A percentile compares a stretch with the other conserved stretches of the same genome.
phyloP scores from a whole-genome alignment of 2,329 filamentous ascomycete species.

The Penicillium concentricum region DNA sequence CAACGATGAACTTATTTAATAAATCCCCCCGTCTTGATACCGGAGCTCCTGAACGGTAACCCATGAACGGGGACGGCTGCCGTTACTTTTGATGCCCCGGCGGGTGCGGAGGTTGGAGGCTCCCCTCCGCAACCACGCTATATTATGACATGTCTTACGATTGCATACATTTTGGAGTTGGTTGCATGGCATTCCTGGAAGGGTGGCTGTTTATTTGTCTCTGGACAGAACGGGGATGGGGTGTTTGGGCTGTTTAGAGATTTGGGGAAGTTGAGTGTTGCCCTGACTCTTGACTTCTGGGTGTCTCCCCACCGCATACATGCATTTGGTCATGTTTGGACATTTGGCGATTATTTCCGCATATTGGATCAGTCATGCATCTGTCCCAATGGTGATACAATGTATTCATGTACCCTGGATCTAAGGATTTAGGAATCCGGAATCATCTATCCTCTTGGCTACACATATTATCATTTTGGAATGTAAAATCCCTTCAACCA shows the following conservation, averaged over 20 bases:
- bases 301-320: background rate
- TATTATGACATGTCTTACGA: constrained; percentile 34
- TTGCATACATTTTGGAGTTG: constrained; percentile 39
- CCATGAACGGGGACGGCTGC: constrained; percentile 6
- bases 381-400: background rate
- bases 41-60: background rate
- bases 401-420: background rate
- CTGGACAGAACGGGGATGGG: constrained; percentile 12
- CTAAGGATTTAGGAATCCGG: background rate
- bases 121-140: constrained; percentile 4
- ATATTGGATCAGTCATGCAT: background rate
- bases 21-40: constrained; percentile 3
- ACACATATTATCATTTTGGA: background rate
- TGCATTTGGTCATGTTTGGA: constrained; percentile 1
- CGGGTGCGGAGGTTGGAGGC: constrained; percentile 1
- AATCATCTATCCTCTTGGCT: background rate
- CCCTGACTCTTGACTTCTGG: background rate
- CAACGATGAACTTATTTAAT: constrained; percentile 21
- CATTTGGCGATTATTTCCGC: background rate
- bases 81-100: background rate
- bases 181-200: constrained; percentile 30
- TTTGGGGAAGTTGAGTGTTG: background rate
- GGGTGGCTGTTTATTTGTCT: constrained; percentile 21
- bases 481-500: background rate
- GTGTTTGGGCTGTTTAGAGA: constrained; percentile 17